phyloP scores from a whole-genome alignment of 257 asterid species.

The Gynochthodes officinalis region DNA sequence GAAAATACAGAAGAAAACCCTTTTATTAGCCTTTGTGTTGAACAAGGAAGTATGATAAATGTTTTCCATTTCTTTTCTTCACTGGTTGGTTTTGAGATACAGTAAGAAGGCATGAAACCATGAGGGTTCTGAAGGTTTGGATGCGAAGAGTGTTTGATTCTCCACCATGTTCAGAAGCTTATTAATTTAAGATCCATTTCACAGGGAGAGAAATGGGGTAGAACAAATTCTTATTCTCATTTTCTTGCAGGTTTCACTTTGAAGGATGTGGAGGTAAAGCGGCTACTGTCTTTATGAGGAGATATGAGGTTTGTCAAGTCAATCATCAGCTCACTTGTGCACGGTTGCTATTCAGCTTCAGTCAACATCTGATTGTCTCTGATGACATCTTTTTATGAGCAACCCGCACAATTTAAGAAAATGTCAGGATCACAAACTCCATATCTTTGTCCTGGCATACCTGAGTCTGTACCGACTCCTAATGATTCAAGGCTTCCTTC shows the following conservation, averaged over 20 bases:
- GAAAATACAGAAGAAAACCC: neutral
- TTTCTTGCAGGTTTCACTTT: slow-evolving; percentile 5
- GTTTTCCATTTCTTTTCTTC: neutral
- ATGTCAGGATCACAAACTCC: slow-evolving; percentile 59
- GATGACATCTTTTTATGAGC: slow-evolving; percentile 30
- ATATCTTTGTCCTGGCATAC: slow-evolving; percentile 28
- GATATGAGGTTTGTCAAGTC: neutral
- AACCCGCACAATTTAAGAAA: slow-evolving; percentile 19
- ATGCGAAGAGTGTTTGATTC: neutral
- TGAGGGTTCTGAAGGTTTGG: neutral
- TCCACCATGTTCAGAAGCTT: neutral
- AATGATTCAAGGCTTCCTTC: slow-evolving; percentile 32
- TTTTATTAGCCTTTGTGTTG: neutral
- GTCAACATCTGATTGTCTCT: neutral
- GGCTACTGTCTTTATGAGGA: neutral
- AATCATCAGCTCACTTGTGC: neutral
- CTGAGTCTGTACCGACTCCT: slow-evolving; percentile 31
- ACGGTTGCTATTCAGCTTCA: neutral
- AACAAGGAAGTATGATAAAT: neutral
- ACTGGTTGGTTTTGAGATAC: neutral
- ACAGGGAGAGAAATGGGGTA: neutral
- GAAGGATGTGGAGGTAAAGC: neutral
- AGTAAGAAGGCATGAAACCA: neutral
- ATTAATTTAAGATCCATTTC: too few species aligned
- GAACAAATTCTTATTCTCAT: neutral